These are phyloP conservation scores for Penicillium expansum DNA, from an alignment of 2,329 filamentous ascomycete genomes.

Conservation along the genomic window DNA sequence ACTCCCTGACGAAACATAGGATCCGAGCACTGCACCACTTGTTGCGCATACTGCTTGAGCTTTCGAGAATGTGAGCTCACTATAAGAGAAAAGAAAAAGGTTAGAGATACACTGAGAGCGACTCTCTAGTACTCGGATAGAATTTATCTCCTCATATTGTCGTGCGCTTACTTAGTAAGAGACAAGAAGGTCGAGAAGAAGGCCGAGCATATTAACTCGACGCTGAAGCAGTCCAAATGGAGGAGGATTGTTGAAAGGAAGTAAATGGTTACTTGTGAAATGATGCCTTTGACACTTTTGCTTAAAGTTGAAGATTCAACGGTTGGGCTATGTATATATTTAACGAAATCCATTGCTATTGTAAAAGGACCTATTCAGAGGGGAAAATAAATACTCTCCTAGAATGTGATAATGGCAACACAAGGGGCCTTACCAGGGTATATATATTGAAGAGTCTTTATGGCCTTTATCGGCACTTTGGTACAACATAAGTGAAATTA, in stretches of 20 bases:
- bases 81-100: neutral
- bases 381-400: neutral
- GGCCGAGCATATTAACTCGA: neutral
- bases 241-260: neutral
- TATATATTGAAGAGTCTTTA: neutral
- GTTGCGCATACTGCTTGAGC: neutral
- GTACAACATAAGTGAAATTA: neutral
- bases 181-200: neutral
- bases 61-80: neutral
- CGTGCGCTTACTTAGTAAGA: neutral
- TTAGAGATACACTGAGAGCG: neutral
- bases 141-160: neutral
- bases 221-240: neutral
- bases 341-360: neutral
- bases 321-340: too few species aligned
- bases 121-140: neutral
- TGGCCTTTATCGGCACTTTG: neutral
- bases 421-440: neutral
- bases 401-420: neutral
- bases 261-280: neutral
- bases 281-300: neutral
- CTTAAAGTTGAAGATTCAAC: neutral
- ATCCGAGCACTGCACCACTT: neutral
- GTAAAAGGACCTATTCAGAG: neutral
- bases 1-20: neutral